These are phyloP conservation scores for Shiraia bambusicola DNA, from an alignment of 2,329 filamentous ascomycete genomes.

Conservation along the genomic window DNA sequence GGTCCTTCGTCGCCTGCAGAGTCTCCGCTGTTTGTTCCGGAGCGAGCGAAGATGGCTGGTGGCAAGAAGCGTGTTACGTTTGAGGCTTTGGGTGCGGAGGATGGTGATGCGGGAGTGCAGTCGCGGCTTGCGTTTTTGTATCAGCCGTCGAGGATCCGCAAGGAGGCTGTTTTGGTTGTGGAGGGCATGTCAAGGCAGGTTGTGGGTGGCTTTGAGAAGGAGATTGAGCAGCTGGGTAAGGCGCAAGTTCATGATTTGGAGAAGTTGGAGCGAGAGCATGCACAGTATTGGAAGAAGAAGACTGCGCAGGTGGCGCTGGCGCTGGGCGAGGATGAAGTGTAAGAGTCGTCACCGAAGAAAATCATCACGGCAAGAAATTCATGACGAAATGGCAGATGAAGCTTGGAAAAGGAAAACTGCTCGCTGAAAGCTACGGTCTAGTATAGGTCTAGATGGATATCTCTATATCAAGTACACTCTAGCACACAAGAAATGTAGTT, in stretches of 20 bases:
- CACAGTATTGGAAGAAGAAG: conserved; percentile 32
- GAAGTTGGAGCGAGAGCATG: conserved; percentile 23
- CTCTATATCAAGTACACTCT: background rate
- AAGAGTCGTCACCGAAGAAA: too few species aligned
- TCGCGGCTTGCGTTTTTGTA: conserved; percentile 23
- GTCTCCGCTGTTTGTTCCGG: conserved; percentile 20
- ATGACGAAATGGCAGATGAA: too few species aligned
- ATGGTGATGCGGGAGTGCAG: background rate
- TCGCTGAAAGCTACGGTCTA: background rate
- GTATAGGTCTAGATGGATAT: conserved; percentile 5
- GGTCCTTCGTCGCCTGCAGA: conserved; percentile 4
- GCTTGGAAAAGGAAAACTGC: background rate
- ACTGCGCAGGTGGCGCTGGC: conserved; percentile 14
- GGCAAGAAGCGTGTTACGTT: conserved; percentile 31
- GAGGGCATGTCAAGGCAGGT: conserved; percentile 15
- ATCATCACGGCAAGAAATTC: too few species aligned
- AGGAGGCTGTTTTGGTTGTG: conserved; percentile 4
- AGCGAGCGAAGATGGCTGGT: conserved; percentile 10
- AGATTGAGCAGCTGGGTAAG: conserved; percentile 20
- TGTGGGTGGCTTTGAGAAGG: conserved; percentile 16
- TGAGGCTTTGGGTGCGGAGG: too few species aligned
- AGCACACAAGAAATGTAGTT: conserved; percentile 1
- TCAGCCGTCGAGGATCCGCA: conserved; percentile 9
- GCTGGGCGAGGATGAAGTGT: background rate
- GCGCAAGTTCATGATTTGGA: conserved; percentile 22